Conservation (phyloP, 805 yeast genomes). For the Suhomyces kilbournensis region DNA sequence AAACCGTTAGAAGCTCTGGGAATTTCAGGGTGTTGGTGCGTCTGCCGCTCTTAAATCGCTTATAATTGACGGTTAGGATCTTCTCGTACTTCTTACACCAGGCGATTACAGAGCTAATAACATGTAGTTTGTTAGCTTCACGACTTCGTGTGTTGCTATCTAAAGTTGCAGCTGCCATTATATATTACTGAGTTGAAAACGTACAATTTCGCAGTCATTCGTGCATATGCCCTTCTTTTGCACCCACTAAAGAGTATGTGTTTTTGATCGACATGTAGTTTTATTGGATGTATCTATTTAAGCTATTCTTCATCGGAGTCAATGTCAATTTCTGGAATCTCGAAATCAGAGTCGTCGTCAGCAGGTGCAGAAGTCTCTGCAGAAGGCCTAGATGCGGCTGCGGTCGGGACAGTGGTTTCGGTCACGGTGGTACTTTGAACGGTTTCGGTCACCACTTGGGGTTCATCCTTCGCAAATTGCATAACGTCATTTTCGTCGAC, state of each 20-base stretch:
- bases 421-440: slow-evolving; percentile 5
- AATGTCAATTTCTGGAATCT: slow-evolving; percentile 47
- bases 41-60: not conserved
- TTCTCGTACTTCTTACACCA: not conserved
- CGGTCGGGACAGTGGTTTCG: not conserved
- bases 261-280: no score
- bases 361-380: slow-evolving; percentile 9
- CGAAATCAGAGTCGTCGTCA: slow-evolving; percentile 45
- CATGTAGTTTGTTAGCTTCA: not conserved
- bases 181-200: not conserved
- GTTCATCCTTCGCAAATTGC: slow-evolving; percentile 8
- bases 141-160: not conserved
- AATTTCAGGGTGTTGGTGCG: not conserved
- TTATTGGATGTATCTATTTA: slow-evolving; percentile 4
- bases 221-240: not conserved
- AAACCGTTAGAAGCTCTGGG: not conserved
- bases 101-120: not conserved
- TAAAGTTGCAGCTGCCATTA: not conserved
- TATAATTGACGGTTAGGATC: not conserved
- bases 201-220: no score
- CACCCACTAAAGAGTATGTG: not conserved
- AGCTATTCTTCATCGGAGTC: slow-evolving; percentile 41
- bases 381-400: not conserved
- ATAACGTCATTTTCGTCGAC: slow-evolving; percentile 4
- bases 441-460: slow-evolving; percentile 3